Evolutionary conservation across 345 rosid species (phyloP).

Genomic region (Brassica carinata): DNA sequence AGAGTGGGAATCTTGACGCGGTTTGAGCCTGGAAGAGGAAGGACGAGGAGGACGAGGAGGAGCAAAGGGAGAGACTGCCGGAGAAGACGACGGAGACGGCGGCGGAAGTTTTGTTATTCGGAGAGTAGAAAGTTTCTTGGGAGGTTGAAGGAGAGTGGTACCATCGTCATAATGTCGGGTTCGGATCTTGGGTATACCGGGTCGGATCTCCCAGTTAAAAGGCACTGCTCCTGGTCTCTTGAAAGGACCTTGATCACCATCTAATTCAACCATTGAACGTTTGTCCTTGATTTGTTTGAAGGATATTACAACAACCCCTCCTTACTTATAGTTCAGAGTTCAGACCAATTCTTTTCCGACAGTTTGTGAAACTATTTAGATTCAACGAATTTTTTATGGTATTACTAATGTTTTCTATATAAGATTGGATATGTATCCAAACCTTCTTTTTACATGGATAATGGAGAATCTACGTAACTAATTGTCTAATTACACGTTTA

Average conservation of each 20-base stretch:
- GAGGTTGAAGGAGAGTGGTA: constrained; percentile 13
- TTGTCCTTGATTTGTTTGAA: constrained; percentile 3
- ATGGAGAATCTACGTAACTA: neutral
- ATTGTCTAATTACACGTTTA: neutral
- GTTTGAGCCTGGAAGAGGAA: constrained; percentile 4
- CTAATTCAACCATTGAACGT: constrained; percentile 22
- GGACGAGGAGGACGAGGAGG: constrained; percentile 28
- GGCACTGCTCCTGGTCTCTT: constrained; percentile 78
- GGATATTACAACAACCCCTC: neutral
- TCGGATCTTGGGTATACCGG: constrained; percentile 74
- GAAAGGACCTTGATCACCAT: constrained; percentile 58
- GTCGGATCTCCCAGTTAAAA: constrained; percentile 91
- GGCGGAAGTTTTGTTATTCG: neutral
- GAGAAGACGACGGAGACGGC: neutral
- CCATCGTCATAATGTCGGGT: constrained; percentile 15
- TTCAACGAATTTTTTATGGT: constrained; percentile 22
- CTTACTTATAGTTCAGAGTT: constrained; percentile 12
- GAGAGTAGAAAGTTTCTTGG: constrained; percentile 20
- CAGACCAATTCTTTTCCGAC: constrained; percentile 21
- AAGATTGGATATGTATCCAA: neutral
- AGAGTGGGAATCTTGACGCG: constrained; percentile 1
- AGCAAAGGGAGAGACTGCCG: constrained; percentile 29
- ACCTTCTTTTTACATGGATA: constrained; percentile 25
- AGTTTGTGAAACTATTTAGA: neutral
- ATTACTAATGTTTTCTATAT: neutral